Conservation (phyloP, 1,284 basidiomycete species). For the Malassezia sp. region DNA sequence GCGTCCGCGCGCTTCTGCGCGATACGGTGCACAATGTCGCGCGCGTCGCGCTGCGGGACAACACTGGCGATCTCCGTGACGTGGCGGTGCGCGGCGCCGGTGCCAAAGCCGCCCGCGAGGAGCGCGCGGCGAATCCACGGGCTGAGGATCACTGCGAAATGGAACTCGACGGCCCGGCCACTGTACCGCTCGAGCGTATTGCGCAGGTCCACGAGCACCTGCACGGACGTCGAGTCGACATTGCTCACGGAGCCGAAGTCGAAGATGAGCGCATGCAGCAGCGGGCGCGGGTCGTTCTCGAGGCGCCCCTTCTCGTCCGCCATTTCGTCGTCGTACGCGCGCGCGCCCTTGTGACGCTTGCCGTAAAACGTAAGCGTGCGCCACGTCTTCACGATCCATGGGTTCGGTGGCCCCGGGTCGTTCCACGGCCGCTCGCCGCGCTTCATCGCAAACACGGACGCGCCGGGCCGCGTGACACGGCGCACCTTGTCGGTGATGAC, state of each 20-base stretch:
- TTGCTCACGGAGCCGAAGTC: constrained; percentile 71
- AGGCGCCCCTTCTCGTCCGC: constrained; percentile 42
- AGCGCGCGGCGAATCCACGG: constrained; percentile 67
- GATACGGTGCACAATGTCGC: not conserved
- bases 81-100: constrained; percentile 17
- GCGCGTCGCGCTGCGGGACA: constrained; percentile 57
- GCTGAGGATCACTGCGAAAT: constrained; percentile 75
- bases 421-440: constrained; percentile 78
- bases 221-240: constrained; percentile 67
- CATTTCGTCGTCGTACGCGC: not conserved
- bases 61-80: constrained; percentile 32
- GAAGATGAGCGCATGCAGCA: constrained; percentile 72
- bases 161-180: constrained; percentile 67
- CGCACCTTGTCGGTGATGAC: constrained; percentile 72
- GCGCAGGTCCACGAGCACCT: constrained; percentile 78
- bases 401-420: constrained; percentile 55
- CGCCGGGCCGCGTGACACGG: constrained; percentile 61
- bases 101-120: constrained; percentile 31
- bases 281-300: constrained; percentile 52
- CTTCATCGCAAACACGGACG: constrained; percentile 1
- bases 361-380: constrained; percentile 23
- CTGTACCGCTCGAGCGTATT: constrained; percentile 78
- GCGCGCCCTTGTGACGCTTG: constrained; percentile 13
- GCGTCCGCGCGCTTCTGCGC: not conserved
- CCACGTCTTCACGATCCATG: constrained; percentile 19